A percentile compares a stretch with the other conserved stretches of the same genome.
These are phyloP conservation scores for Dothiorella sarmentorum DNA, from an alignment of 2,329 filamentous ascomycete species.

Conservation along the genomic window DNA sequence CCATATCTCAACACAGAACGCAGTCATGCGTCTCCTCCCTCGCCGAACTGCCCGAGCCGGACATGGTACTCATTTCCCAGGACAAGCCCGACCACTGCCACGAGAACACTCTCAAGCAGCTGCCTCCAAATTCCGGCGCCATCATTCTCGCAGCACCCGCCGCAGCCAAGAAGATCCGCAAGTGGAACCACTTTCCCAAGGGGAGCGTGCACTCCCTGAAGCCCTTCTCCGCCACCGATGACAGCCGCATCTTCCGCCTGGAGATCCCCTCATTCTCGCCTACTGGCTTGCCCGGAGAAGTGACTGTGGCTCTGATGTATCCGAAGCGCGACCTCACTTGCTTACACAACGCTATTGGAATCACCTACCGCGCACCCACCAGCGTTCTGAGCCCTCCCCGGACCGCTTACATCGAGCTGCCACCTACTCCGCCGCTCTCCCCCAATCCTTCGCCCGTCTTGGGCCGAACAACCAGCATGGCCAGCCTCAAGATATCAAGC, in stretches of 20 bases:
- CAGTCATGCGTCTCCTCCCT: conserved; percentile 58
- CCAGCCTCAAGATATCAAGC: not conserved
- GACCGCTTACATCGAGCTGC: conserved; percentile 11
- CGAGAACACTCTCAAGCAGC: conserved; percentile 62
- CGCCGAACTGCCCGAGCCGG: conserved; percentile 50
- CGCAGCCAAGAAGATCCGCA: conserved; percentile 61
- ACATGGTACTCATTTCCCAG: conserved; percentile 59
- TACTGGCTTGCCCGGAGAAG: conserved; percentile 58
- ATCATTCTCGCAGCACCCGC: conserved; percentile 64
- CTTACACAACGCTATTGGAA: conserved; percentile 64
- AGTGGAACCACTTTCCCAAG: conserved; percentile 67
- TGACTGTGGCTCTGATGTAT: conserved; percentile 66
- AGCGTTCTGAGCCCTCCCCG: conserved; percentile 32
- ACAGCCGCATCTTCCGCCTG: conserved; percentile 42
- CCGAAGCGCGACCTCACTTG: conserved; percentile 59
- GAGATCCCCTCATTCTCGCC: conserved; percentile 53
- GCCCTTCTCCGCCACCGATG: conserved; percentile 23
- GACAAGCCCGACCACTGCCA: conserved; percentile 69
- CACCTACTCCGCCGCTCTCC: conserved; percentile 18
- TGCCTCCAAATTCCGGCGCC: conserved; percentile 55
- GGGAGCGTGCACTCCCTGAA: conserved; percentile 43
- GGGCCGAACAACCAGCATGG: conserved; percentile 29
- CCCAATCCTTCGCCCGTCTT: not conserved
- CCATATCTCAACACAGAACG: conserved; percentile 54
- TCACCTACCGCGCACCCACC: conserved; percentile 65